Percentiles rank a stretch among this genome's conserved stretches.
phyloP scores from a whole-genome alignment of 148 eudicot genomes.

The Cornus florida region DNA sequence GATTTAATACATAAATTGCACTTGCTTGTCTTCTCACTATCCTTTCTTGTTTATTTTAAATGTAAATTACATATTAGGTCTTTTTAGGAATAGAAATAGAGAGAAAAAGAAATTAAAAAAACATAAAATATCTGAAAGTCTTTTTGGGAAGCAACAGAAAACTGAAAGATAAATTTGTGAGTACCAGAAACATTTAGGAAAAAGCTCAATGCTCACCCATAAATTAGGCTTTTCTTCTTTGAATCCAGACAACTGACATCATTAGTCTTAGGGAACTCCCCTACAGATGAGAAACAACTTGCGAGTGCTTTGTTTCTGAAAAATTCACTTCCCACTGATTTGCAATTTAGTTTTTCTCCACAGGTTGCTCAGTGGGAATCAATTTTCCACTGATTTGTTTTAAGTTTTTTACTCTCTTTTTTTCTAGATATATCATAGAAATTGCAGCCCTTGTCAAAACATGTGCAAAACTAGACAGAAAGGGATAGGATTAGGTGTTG shows the following conservation, averaged over 20 bases:
- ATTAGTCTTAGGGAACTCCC: background rate
- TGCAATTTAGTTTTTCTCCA: background rate
- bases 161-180: background rate
- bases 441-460: background rate
- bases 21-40: background rate
- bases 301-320: background rate
- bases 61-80: background rate
- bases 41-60: background rate
- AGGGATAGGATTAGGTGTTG: background rate
- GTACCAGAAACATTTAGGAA: too few relatives aligned
- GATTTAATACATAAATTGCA: background rate
- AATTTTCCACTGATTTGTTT: background rate
- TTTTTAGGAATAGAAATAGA: too few relatives aligned
- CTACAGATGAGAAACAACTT: background rate
- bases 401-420: background rate
- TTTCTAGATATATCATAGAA: background rate
- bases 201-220: too few relatives aligned
- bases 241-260: too few relatives aligned
- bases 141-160: background rate
- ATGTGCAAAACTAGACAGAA: background rate
- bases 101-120: background rate
- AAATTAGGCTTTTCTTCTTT: too few relatives aligned
- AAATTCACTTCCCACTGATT: background rate
- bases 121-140: too few relatives aligned
- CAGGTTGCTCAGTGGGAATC: background rate